phyloP scores from a whole-genome alignment of 2,329 filamentous ascomycete species.

The Trichoderma pleuroti region DNA sequence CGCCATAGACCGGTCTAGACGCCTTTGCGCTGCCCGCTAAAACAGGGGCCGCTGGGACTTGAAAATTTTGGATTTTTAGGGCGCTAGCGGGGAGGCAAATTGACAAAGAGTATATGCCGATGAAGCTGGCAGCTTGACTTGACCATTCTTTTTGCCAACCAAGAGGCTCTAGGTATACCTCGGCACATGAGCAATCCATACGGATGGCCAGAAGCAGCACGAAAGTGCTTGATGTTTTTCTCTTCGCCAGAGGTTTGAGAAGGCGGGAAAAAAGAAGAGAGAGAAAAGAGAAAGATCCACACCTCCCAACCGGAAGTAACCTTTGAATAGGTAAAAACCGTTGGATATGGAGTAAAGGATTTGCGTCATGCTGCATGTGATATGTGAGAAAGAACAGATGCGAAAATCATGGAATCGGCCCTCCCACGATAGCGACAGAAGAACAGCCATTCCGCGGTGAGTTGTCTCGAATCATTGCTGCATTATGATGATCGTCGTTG shows the following conservation, averaged over 20 bases:
- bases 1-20: conserved; percentile 21
- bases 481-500: no score
- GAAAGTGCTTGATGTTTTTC: background rate
- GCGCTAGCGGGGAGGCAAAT: background rate
- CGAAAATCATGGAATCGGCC: background rate
- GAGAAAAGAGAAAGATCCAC: background rate
- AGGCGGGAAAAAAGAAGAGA: background rate
- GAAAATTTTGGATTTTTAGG: background rate
- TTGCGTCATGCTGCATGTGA: background rate
- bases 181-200: no score
- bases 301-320: background rate
- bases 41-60: conserved; percentile 13
- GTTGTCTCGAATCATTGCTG: no score
- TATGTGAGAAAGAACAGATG: background rate
- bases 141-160: background rate
- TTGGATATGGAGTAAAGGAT: background rate
- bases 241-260: background rate
- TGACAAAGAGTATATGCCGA: background rate
- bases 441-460: background rate
- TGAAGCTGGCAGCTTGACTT: background rate
- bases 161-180: no score
- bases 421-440: background rate
- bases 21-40: conserved; percentile 8
- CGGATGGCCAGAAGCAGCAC: no score
- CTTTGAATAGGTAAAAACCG: background rate